phyloP scores from a whole-genome alignment of 768 basidiomycete species.

The Lactarius sp. region DNA sequence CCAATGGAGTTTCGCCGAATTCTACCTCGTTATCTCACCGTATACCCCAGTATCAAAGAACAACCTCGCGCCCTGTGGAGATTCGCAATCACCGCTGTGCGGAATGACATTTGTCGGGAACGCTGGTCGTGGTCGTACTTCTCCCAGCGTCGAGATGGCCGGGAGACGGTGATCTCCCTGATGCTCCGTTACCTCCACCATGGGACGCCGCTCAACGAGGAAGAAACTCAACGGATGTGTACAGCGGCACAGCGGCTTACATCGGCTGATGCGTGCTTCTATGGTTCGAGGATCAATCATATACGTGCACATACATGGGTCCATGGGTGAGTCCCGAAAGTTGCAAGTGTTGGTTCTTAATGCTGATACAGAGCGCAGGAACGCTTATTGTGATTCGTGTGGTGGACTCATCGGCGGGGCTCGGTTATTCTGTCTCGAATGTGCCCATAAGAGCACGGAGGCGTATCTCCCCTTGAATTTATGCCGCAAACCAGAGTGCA shows the following conservation, averaged over 20 bases:
- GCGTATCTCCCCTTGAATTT: constrained; percentile 30
- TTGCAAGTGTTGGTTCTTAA: background rate
- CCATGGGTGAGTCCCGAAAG: constrained; percentile 23
- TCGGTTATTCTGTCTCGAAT: constrained; percentile 34
- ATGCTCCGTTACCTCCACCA: constrained; percentile 26
- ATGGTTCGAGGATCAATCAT: constrained; percentile 23
- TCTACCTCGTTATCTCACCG: constrained; percentile 27
- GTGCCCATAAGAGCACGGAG: constrained; percentile 21
- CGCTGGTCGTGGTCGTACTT: constrained; percentile 33
- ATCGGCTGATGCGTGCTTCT: constrained; percentile 30
- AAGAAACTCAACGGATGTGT: constrained; percentile 26
- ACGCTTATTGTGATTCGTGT: constrained; percentile 30
- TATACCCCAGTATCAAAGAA: constrained; percentile 28
- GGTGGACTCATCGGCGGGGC: constrained; percentile 29
- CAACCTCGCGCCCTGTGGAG: constrained; percentile 31
- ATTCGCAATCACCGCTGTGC: constrained; percentile 30
- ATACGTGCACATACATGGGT: constrained; percentile 25
- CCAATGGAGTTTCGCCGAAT: constrained; percentile 29
- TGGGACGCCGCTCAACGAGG: constrained; percentile 22
- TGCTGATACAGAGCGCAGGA: constrained; percentile 8
- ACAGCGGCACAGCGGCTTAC: constrained; percentile 24
- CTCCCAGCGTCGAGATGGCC: constrained; percentile 29
- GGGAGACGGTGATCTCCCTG: constrained; percentile 29
- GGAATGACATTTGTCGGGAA: constrained; percentile 26
- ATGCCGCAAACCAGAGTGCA: constrained; percentile 30